Conservation (phyloP, 2,329 filamentous ascomycete genomes). For the Arthrobotrys megalospora region DNA sequence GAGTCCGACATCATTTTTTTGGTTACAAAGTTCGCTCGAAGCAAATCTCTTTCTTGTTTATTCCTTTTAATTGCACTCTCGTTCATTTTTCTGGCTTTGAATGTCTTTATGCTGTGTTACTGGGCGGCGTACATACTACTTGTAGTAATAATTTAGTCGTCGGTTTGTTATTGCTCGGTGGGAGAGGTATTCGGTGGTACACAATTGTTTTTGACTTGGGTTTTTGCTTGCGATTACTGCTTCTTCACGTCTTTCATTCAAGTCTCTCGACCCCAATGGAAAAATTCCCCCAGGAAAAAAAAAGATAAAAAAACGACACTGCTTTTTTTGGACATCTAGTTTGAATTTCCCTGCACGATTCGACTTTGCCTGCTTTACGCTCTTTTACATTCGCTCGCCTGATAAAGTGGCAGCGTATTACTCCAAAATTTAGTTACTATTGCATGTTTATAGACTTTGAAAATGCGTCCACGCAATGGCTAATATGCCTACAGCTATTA, state of each 20-base stretch:
- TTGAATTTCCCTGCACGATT: conserved; percentile 33
- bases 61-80: conserved; percentile 35
- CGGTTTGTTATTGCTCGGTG: conserved; percentile 37
- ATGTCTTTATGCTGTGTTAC: conserved; percentile 56
- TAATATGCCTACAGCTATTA: conserved; percentile 24
- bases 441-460: conserved; percentile 58
- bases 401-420: conserved; percentile 21
- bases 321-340: conserved; percentile 16
- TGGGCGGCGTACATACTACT: conserved; percentile 60
- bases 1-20: conserved; percentile 22
- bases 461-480: conserved; percentile 40
- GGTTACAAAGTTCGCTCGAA: conserved; percentile 23
- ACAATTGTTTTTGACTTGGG: conserved; percentile 42
- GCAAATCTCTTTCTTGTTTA: conserved; percentile 40
- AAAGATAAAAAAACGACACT: conserved; percentile 35
- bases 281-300: conserved; percentile 35
- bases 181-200: conserved; percentile 61
- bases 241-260: conserved; percentile 37
- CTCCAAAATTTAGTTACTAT: conserved; percentile 44
- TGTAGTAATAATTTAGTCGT: conserved; percentile 59
- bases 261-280: conserved; percentile 22
- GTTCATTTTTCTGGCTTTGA: conserved; percentile 47
- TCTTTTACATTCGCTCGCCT: conserved; percentile 35
- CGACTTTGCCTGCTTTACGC: conserved; percentile 10
- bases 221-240: conserved; percentile 28